Conservation (phyloP, 1,284 basidiomycete genomes). For the Boletellus deceptivus region DNA sequence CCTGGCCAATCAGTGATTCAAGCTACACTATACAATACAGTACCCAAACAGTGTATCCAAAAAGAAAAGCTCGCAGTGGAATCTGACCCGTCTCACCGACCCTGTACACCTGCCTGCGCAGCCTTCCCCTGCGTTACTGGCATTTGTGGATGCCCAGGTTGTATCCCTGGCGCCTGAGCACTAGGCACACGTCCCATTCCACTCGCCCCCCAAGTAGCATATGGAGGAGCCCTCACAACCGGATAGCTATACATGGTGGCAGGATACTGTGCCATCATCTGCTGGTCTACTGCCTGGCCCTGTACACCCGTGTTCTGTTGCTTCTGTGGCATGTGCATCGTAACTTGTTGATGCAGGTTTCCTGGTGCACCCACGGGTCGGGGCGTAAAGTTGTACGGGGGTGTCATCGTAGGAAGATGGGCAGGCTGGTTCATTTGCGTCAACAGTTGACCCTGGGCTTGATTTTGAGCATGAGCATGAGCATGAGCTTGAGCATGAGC, state of each 20-base stretch:
- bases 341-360: conserved; percentile 25
- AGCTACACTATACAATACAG: conserved; percentile 16
- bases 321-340: conserved; percentile 19
- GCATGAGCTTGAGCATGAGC: conserved; percentile 15
- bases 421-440: conserved; percentile 20
- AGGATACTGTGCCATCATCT: conserved; percentile 31
- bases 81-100: conserved; percentile 27
- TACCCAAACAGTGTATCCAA: conserved; percentile 8
- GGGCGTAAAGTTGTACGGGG: conserved; percentile 25
- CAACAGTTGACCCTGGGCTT: conserved; percentile 23
- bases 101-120: conserved; percentile 38
- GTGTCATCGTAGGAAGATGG: conserved; percentile 21
- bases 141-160: conserved; percentile 35
- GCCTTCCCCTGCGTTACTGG: conserved; percentile 35
- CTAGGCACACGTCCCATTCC: conserved; percentile 31
- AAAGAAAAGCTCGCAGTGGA: not conserved
- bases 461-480: conserved; percentile 22
- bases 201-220: conserved; percentile 28
- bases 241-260: conserved; percentile 33
- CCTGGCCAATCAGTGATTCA: conserved; percentile 18
- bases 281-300: conserved; percentile 26
- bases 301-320: conserved; percentile 25
- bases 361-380: conserved; percentile 25
- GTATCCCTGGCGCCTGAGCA: conserved; percentile 29
- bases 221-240: conserved; percentile 27